phyloP scores from a whole-genome alignment of 306 rosid genomes.

The Gynostemma pentaphyllum region DNA sequence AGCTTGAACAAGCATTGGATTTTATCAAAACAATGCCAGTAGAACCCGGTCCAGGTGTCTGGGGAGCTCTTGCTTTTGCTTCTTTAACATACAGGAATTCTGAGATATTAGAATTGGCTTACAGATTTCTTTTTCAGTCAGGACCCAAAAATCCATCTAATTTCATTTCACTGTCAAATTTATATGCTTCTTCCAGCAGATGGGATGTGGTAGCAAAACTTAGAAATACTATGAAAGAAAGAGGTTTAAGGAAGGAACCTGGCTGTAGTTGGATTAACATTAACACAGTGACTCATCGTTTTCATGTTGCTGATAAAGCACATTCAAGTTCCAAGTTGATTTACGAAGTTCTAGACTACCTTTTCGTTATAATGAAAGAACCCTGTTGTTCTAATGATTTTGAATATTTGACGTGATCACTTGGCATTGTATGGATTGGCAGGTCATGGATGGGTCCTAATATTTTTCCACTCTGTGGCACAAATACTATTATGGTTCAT shows the following conservation, averaged over 20 bases:
- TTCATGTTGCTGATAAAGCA: conserved; percentile 56
- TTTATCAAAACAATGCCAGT: conserved; percentile 49
- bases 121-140: conserved; percentile 36
- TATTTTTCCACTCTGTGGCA: too few relatives aligned
- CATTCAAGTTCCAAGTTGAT: conserved; percentile 57
- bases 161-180: conserved; percentile 58
- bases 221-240: conserved; percentile 61
- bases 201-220: conserved; percentile 67
- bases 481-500: too few relatives aligned
- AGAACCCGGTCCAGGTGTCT: conserved; percentile 56
- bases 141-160: conserved; percentile 75
- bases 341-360: conserved; percentile 43
- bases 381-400: conserved; percentile 20
- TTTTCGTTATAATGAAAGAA: conserved; percentile 39
- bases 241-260: conserved; percentile 54
- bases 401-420: background rate
- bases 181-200: conserved; percentile 44
- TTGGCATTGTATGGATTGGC: too few relatives aligned
- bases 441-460: too few relatives aligned
- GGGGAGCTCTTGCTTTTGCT: conserved; percentile 69
- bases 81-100: conserved; percentile 47
- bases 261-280: conserved; percentile 82
- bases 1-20: conserved; percentile 45
- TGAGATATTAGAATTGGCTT: conserved; percentile 48
- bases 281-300: conserved; percentile 40